phyloP scores from a whole-genome alignment of 257 asterid genomes.

The Thymus quinquecostatus region DNA sequence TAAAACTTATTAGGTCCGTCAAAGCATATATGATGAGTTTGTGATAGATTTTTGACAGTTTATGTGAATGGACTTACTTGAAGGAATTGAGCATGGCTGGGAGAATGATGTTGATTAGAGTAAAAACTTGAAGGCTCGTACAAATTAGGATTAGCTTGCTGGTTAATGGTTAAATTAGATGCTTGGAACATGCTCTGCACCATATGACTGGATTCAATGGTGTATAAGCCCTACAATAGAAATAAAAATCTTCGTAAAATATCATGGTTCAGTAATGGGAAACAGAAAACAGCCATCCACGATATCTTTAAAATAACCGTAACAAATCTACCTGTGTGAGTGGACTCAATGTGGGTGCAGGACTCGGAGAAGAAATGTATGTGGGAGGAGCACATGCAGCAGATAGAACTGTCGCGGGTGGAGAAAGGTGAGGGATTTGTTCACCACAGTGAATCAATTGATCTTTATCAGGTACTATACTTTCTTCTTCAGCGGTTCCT shows the following conservation, averaged over 20 bases:
- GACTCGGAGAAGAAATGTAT: conserved; percentile 52
- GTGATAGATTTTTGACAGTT: conserved; percentile 7
- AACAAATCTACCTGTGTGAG: conserved; percentile 50
- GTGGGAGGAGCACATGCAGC: conserved; percentile 52
- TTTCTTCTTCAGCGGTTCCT: conserved; percentile 45
- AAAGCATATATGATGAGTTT: conserved; percentile 4
- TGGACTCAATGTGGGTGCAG: conserved; percentile 50
- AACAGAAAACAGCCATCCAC: neutral
- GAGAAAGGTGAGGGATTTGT: conserved; percentile 34
- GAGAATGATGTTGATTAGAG: conserved; percentile 56
- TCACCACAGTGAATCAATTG: conserved; percentile 46
- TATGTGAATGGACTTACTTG: conserved; percentile 47
- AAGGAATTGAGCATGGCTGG: conserved; percentile 52
- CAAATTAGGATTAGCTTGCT: conserved; percentile 52
- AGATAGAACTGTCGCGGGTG: conserved; percentile 44
- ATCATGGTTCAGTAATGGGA: neutral
- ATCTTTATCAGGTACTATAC: conserved; percentile 41
- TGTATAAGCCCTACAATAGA: conserved; percentile 52
- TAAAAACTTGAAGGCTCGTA: conserved; percentile 50
- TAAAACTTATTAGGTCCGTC: neutral
- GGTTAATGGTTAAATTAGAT: conserved; percentile 46
- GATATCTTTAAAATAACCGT: conserved; percentile 4
- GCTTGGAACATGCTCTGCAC: conserved; percentile 56
- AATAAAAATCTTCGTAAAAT: conserved; percentile 27
- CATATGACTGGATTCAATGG: conserved; percentile 53